phyloP scores from a whole-genome alignment of 371 early-diverging fungal genomes.

The Aphelidium insulamus region DNA sequence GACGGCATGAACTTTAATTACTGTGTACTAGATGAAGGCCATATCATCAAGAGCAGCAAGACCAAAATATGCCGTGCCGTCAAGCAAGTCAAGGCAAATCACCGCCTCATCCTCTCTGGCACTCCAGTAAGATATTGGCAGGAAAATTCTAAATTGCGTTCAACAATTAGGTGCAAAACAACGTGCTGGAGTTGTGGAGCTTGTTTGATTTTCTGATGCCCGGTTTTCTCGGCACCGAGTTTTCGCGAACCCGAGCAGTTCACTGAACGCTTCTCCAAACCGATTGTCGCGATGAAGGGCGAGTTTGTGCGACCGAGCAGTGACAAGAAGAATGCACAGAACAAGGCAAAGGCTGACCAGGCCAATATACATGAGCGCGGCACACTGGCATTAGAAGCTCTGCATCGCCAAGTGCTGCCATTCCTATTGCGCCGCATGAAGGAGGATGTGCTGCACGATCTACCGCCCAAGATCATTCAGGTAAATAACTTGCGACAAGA shows the following conservation, averaged over 20 bases:
- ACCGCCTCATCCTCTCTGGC: slow-evolving; percentile 89
- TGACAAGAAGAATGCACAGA: slow-evolving; percentile 63
- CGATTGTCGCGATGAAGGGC: slow-evolving; percentile 70
- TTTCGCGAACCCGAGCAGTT: no score
- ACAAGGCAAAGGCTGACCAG: slow-evolving; percentile 49
- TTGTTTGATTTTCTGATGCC: slow-evolving; percentile 97
- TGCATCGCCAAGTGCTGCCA: slow-evolving; percentile 93
- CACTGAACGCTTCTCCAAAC: slow-evolving; percentile 69
- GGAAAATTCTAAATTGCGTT: neutral
- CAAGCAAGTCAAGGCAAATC: slow-evolving; percentile 56
- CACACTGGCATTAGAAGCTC: slow-evolving; percentile 66
- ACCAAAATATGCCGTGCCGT: slow-evolving; percentile 83
- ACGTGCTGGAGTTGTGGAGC: slow-evolving; percentile 93
- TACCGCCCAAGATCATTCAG: slow-evolving; percentile 97
- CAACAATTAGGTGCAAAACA: slow-evolving; percentile 32
- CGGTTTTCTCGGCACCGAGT: slow-evolving; percentile 81
- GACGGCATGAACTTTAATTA: slow-evolving; percentile 65
- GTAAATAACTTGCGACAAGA: no score
- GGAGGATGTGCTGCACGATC: slow-evolving; percentile 91
- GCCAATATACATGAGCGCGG: slow-evolving; percentile 17
- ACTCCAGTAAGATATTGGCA: slow-evolving; percentile 39
- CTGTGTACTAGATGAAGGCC: slow-evolving; percentile 98
- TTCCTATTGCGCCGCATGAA: slow-evolving; percentile 94
- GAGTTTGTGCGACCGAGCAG: no score
- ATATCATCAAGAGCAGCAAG: slow-evolving; percentile 89